Percentiles rank a stretch among this genome's conserved stretches.
Evolutionary conservation across 257 asterid genomes (phyloP).

Genomic region (Forsythia suspensa): DNA sequence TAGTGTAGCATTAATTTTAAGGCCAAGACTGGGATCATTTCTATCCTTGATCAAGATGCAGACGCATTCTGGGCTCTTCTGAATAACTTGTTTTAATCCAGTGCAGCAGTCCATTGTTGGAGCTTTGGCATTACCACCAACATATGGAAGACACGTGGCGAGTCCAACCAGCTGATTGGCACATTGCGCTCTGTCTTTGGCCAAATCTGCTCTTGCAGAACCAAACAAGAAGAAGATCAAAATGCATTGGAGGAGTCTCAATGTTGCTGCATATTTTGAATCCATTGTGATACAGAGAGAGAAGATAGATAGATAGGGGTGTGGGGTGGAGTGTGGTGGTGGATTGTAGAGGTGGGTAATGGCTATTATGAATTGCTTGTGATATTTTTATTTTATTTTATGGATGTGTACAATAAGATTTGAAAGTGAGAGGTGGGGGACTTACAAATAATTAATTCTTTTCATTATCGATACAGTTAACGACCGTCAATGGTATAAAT

Average conservation of each 20-base stretch:
- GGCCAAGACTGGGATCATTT: conserved; percentile 67
- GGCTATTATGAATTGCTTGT: conserved; percentile 20
- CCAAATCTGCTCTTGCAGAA: conserved; percentile 38
- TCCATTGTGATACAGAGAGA: no score
- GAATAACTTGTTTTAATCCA: conserved; percentile 47
- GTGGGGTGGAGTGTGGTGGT: neutral
- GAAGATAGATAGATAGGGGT: no score
- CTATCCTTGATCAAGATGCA: conserved; percentile 71
- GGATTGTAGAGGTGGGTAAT: neutral
- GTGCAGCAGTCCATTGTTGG: conserved; percentile 73
- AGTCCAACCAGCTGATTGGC: conserved; percentile 46
- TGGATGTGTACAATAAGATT: neutral
- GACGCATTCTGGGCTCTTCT: conserved; percentile 49
- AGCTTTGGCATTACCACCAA: conserved; percentile 47
- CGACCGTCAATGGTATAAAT: neutral
- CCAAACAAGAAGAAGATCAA: conserved; percentile 15
- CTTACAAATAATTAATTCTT: neutral
- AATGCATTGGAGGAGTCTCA: neutral
- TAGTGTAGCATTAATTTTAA: conserved; percentile 64
- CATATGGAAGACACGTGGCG: conserved; percentile 74
- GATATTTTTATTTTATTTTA: neutral
- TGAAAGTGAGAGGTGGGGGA: conserved; percentile 28
- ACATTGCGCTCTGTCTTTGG: conserved; percentile 58
- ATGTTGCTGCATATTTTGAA: neutral
- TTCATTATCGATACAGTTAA: neutral